phyloP scores from a whole-genome alignment of 352 stramenopile genomes.

The Phytophthora boehmeriae region DNA sequence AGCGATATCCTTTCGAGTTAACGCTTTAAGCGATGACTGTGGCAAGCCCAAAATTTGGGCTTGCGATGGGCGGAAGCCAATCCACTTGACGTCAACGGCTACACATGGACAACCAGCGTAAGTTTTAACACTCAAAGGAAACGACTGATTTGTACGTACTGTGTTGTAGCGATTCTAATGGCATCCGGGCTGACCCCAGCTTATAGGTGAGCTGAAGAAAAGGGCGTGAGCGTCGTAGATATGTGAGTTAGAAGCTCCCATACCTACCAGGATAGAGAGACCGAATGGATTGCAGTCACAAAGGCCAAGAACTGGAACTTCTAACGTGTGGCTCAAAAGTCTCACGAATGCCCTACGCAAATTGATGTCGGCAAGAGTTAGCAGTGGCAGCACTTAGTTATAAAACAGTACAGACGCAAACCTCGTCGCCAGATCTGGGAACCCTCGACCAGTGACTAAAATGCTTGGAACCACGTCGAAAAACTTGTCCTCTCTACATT shows the following conservation, averaged over 20 bases:
- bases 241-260: background rate
- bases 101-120: background rate
- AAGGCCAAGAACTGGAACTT: constrained; percentile 91
- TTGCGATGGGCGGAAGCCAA: constrained; percentile 91
- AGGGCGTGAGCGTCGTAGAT: background rate
- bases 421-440: constrained; percentile 94
- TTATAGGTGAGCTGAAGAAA: constrained; percentile 86
- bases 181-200: constrained; percentile 86
- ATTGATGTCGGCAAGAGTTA: background rate
- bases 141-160: constrained; percentile 27
- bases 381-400: background rate
- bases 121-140: background rate
- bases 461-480: constrained; percentile 90
- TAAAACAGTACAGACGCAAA: constrained; percentile 20
- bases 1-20: constrained; percentile 60
- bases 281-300: constrained; percentile 96
- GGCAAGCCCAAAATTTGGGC: constrained; percentile 55
- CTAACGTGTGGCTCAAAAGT: constrained; percentile 68
- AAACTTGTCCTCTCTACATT: constrained; percentile 82
- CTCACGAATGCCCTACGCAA: constrained; percentile 80
- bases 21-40: constrained; percentile 53
- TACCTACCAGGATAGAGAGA: constrained; percentile 88
- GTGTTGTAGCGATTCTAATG: constrained; percentile 67
- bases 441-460: constrained; percentile 93
- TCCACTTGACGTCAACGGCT: constrained; percentile 90